Evolutionary conservation across 352 stramenopile species (phyloP).

Genomic region (Phytophthora colocasiae): DNA sequence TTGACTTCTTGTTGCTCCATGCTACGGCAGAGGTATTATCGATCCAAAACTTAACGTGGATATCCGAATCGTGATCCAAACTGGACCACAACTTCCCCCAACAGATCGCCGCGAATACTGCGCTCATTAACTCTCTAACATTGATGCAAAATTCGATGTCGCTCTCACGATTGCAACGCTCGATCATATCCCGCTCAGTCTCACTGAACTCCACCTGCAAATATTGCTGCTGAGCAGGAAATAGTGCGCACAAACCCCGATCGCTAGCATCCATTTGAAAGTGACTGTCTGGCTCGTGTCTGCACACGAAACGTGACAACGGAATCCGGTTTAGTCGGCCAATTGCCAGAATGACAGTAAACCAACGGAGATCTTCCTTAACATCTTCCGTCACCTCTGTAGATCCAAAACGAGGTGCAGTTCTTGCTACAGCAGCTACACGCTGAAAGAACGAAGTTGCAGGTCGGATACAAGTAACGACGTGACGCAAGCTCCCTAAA

Average conservation of each 20-base stretch:
- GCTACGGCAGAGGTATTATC: too few relatives aligned
- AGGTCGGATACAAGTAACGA: too few relatives aligned
- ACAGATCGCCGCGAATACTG: too few relatives aligned
- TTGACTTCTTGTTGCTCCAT: too few relatives aligned
- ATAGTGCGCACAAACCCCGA: constrained; percentile 4
- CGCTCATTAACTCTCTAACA: too few relatives aligned
- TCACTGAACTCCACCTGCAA: constrained; percentile 13
- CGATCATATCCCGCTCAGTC: too few relatives aligned
- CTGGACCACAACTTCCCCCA: too few relatives aligned
- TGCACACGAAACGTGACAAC: not conserved
- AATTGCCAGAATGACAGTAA: not conserved
- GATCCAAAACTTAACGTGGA: too few relatives aligned
- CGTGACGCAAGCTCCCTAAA: too few relatives aligned
- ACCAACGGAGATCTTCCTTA: not conserved
- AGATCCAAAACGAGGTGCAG: not conserved
- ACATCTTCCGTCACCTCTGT: not conserved
- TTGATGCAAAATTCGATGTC: too few relatives aligned
- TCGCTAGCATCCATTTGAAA: constrained; percentile 7
- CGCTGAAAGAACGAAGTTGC: constrained; percentile 13
- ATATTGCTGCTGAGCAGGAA: constrained; percentile 1
- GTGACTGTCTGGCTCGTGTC: not conserved
- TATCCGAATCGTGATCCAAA: too few relatives aligned
- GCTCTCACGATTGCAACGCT: too few relatives aligned
- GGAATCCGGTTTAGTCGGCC: not conserved
- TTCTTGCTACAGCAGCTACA: not conserved